Base-by-base conservation (phyloP, 441 rosid species). In the Croton laevigatus region DNA sequence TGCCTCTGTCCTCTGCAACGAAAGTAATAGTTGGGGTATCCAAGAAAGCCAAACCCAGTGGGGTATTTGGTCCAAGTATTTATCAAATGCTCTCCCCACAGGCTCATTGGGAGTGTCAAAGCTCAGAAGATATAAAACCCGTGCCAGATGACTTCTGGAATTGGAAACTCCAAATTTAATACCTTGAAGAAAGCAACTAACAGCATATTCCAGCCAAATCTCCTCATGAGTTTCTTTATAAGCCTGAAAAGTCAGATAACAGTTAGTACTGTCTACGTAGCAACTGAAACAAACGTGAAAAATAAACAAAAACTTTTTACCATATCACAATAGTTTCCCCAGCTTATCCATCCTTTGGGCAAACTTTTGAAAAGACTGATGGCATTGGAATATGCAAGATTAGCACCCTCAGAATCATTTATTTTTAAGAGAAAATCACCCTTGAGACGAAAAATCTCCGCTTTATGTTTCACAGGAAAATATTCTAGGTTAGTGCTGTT, bases 1-100 rank as follows among this genome's bases (percentile, higher is more conserved):
- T 71, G 98, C 98, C 81, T 96, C 98, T 36, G 89, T 81, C 86
- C 99, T 88, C 88, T 93, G 99, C 78, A 96, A 82, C 76, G 99
- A 96, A 76, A 96, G 97, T 77, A 96, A 83, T 46, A 96, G 81
- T 81, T 96, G 99, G 3, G 98, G 99, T 77, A 96, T 91, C 99
- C 98, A 96, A 73, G 97, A 85, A 81, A 93, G 97, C 99, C 99
- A 96, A 73, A 90, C 91, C 99, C 99, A 96, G 80, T 91, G 88
- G 36, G 99, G 98, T 73, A 93, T 89, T 81, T 96, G 99, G 60
- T 96, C 98, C 79, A 89, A 79, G 79, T 85, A 88, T 80, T 91
- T 96, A 81, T 93, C 98, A 82, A 96, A 96, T 60, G 96, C 86
- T 87, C 95, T 91, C 52, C 99, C 98, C 68, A 96, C 98, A 27